Evolutionary conservation across 305 asterid species (phyloP), one percentile per base, ranked within the genome.

Genomic region (Ajuga reptans): DNA sequence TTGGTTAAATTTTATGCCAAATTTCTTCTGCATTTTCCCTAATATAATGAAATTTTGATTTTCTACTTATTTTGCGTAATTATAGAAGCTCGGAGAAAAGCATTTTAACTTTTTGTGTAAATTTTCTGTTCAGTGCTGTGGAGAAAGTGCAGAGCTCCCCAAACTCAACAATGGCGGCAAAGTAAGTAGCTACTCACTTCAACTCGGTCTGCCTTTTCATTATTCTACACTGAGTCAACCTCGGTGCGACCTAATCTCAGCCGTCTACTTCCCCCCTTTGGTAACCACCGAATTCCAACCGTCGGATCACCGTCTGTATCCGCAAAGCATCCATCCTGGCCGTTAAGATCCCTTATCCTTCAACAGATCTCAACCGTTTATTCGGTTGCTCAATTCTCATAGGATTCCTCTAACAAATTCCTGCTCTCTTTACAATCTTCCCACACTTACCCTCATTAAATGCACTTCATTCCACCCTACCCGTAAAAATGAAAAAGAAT

Each of bases 91-190:
- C 7, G 10, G 45, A 27, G 51, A 37, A 10, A 29, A 58, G 1
- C 15, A 7, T 46, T 42, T 2, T 33, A 9, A 61, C 15, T 17
- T 8, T 33, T 15, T 9, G 43, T 31, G 10, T 15, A 6, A 16
- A 5, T 49, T 17, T 63, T 36, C 21, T 31, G 4, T 65, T 24
- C 85, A 90, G 93, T 45, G 76, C 43, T 10, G 74, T 64, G 68
- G 88, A 78, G 75, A 81, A 78, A 72, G 75, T 66, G 78, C 70
- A 74, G 86, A 86, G 82, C 85, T 84, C 87, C 4, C 59, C 73
- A 69, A 85, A 87, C 86, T 76, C 94, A 81, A 77, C 91, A 81
- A 81, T 84, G 91, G 86, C 84, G 72, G 74, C 73, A 36, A 79
- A 82, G 92, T 89, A 69, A 68, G 84, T 67, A 70, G 43, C 76